Conservation (phyloP, 768 basidiomycete genomes). For the Daedaleopsis nitida region DNA sequence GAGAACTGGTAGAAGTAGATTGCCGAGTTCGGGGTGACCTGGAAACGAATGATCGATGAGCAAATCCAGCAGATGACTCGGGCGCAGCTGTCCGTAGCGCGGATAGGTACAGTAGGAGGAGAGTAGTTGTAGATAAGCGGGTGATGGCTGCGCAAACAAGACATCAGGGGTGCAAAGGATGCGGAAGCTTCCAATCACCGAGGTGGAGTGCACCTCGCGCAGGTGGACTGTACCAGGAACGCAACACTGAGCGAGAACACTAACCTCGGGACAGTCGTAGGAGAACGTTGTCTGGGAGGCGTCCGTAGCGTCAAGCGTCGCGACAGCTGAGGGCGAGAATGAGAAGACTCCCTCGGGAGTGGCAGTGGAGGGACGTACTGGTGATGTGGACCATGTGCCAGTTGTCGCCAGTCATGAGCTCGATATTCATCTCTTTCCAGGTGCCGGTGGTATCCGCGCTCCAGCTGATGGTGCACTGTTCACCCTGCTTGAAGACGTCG, state of each 20-base stretch:
- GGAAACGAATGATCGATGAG: constrained; percentile 66
- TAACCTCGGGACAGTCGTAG: constrained; percentile 67
- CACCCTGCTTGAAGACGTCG: constrained; percentile 56
- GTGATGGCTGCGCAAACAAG: not conserved
- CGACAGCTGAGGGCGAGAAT: constrained; percentile 50
- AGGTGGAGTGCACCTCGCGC: constrained; percentile 48
- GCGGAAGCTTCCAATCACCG: constrained; percentile 6
- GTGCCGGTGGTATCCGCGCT: constrained; percentile 52
- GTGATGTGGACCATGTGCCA: constrained; percentile 47
- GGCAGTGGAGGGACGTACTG: constrained; percentile 3
- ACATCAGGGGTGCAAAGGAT: not conserved
- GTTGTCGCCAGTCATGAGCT: constrained; percentile 83
- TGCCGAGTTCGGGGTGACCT: constrained; percentile 66
- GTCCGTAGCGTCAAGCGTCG: constrained; percentile 62
- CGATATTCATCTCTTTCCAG: constrained; percentile 75
- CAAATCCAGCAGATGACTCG: constrained; percentile 67
- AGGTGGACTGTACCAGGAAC: constrained; percentile 39
- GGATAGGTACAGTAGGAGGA: not conserved
- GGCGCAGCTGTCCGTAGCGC: constrained; percentile 56
- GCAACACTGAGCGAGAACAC: constrained; percentile 16
- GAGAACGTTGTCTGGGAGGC: constrained; percentile 44
- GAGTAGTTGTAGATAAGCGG: not conserved
- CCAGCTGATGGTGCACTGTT: constrained; percentile 62
- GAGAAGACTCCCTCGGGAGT: not conserved
- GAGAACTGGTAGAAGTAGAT: constrained; percentile 88